phyloP scores from a whole-genome alignment of 768 basidiomycete genomes.

The Mycena pura region DNA sequence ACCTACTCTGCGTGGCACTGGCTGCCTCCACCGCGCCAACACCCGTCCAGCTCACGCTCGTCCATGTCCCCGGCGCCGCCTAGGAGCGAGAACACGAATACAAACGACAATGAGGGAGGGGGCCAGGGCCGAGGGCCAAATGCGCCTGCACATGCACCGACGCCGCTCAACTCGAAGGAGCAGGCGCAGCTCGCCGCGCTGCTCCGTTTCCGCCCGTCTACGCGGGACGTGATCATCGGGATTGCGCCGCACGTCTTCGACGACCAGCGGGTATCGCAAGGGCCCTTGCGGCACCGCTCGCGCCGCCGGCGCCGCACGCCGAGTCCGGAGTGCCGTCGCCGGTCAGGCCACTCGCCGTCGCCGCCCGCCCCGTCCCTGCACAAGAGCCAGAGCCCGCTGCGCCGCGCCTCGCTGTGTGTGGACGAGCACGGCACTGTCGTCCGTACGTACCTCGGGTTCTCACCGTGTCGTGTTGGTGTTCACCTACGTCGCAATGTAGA shows the following conservation, averaged over 20 bases:
- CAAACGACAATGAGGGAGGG: not conserved
- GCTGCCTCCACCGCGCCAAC: too few relatives aligned
- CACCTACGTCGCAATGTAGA: not conserved
- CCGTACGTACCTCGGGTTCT: conserved; percentile 6
- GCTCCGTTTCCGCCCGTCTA: conserved; percentile 24
- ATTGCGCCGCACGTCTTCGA: conserved; percentile 27
- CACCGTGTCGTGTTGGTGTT: not conserved
- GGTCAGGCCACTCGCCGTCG: not conserved
- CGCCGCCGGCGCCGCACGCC: conserved; percentile 4
- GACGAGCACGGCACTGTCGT: conserved; percentile 6
- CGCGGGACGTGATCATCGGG: conserved; percentile 25
- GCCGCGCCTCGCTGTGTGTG: conserved; percentile 5
- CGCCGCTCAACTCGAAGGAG: not conserved
- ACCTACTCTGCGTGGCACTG: too few relatives aligned
- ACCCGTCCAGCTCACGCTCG: too few relatives aligned
- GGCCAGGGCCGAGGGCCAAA: not conserved
- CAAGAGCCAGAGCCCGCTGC: conserved; percentile 15
- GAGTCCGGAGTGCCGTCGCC: not conserved
- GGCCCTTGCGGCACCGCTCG: not conserved
- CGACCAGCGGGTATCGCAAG: conserved; percentile 14
- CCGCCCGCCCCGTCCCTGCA: too few relatives aligned
- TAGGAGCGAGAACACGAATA: too few relatives aligned
- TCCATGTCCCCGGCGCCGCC: too few relatives aligned
- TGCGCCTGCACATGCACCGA: not conserved
- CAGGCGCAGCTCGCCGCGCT: conserved; percentile 20